These are phyloP conservation scores for Lentinula lateritia DNA, from an alignment of 768 basidiomycete genomes.

Conservation along the genomic window DNA sequence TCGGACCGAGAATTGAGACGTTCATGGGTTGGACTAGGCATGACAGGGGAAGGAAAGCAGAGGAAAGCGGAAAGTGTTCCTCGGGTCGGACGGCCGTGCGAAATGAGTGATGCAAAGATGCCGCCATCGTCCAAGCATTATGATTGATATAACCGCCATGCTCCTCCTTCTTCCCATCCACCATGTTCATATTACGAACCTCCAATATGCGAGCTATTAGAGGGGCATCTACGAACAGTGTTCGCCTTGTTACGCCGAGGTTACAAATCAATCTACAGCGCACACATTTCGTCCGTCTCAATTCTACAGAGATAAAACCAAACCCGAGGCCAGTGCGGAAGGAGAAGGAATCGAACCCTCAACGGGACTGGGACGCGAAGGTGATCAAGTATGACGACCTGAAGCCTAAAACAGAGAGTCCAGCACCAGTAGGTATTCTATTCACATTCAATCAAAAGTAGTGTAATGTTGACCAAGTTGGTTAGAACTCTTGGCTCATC, in stretches of 20 bases:
- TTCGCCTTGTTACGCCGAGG: neutral
- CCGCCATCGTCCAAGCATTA: neutral
- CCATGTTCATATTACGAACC: conserved; percentile 7
- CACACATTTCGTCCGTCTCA: conserved; percentile 8
- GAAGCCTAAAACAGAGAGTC: conserved; percentile 73
- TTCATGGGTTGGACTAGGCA: too few relatives aligned
- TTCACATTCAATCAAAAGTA: neutral
- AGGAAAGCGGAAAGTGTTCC: too few relatives aligned
- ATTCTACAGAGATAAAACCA: conserved; percentile 14
- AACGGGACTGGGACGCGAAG: conserved; percentile 72
- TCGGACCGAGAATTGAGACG: too few relatives aligned
- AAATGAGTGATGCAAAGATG: neutral
- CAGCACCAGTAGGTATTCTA: conserved; percentile 46
- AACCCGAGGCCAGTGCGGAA: conserved; percentile 23
- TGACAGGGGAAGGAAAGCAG: too few relatives aligned
- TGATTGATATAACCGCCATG: neutral
- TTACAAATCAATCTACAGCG: neutral
- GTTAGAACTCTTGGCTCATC: conserved; percentile 65
- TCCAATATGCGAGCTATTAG: neutral
- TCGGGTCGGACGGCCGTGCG: neutral
- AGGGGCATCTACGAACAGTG: neutral
- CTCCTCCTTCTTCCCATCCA: neutral
- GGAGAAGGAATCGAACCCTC: conserved; percentile 28
- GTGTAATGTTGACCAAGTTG: conserved; percentile 7
- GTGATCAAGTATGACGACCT: conserved; percentile 75